These are phyloP conservation scores for Chlorella sp. DNA, from an alignment of 139 green algal genomes.

Conservation along the genomic window DNA sequence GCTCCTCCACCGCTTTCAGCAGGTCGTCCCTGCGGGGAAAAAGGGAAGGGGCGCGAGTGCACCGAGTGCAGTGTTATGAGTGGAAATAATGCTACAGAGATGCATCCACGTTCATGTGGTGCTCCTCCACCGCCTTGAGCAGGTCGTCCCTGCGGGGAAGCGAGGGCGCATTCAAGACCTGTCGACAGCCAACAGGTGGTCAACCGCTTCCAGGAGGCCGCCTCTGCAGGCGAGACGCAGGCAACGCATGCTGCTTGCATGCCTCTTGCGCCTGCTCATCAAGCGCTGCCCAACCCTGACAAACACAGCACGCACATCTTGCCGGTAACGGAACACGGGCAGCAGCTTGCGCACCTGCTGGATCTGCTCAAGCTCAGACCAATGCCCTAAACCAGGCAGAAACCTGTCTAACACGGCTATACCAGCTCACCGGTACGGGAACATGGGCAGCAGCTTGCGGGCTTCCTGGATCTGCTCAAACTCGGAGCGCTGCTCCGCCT, in stretches of 20 bases:
- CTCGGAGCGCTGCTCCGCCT: slow-evolving; percentile 56
- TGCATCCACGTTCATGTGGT: no score
- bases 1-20: slow-evolving; percentile 83
- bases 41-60: neutral
- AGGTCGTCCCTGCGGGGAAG: no score
- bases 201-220: no score
- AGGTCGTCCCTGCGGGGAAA: slow-evolving; percentile 62
- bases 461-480: slow-evolving; percentile 81
- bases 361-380: slow-evolving; percentile 75
- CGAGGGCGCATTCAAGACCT: no score
- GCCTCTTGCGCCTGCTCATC: no score
- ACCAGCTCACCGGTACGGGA: slow-evolving; percentile 58
- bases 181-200: no score
- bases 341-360: slow-evolving; percentile 75
- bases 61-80: neutral
- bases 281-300: no score
- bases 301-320: no score
- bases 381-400: slow-evolving; percentile 38
- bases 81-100: neutral
- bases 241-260: no score
- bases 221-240: no score
- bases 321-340: slow-evolving; percentile 88
- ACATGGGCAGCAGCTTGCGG: slow-evolving; percentile 88
- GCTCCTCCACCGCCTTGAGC: no score
- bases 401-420: no score